Evolutionary conservation across 257 asterid species (phyloP).

Genomic region (Paulownia fortunei): DNA sequence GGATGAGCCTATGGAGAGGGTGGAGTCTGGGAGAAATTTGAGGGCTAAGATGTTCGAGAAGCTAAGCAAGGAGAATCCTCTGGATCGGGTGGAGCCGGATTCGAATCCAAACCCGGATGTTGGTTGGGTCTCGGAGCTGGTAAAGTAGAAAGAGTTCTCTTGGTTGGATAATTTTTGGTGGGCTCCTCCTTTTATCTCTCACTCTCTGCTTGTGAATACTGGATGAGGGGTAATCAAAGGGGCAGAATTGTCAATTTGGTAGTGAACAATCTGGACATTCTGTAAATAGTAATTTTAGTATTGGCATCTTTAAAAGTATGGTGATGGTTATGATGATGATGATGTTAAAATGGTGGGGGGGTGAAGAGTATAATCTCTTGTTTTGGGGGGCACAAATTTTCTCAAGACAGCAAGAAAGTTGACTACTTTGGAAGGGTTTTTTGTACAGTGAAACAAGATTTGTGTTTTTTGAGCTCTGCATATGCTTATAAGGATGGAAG

Average conservation of each 20-base stretch:
- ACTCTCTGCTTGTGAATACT: neutral
- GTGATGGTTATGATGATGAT: neutral
- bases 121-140: conserved; percentile 75
- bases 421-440: neutral
- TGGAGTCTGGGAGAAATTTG: conserved; percentile 56
- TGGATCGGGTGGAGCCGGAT: conserved; percentile 49
- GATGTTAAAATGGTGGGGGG: neutral
- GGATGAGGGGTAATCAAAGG: neutral
- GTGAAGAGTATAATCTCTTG: conserved; percentile 27
- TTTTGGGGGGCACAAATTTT: conserved; percentile 31
- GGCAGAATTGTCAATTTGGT: neutral
- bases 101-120: conserved; percentile 59
- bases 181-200: neutral
- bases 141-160: conserved; percentile 34
- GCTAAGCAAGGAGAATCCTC: conserved; percentile 56
- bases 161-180: conserved; percentile 11
- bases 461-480: neutral
- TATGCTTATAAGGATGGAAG: neutral
- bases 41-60: conserved; percentile 61
- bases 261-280: neutral
- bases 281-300: conserved; percentile 30
- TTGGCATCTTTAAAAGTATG: neutral
- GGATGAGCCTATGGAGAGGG: conserved; percentile 50
- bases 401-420: neutral
- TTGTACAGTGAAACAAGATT: conserved; percentile 2